Evolutionary conservation across 2,329 filamentous ascomycete genomes (phyloP).

Genomic region (Aspergillus pseudoterreus): DNA sequence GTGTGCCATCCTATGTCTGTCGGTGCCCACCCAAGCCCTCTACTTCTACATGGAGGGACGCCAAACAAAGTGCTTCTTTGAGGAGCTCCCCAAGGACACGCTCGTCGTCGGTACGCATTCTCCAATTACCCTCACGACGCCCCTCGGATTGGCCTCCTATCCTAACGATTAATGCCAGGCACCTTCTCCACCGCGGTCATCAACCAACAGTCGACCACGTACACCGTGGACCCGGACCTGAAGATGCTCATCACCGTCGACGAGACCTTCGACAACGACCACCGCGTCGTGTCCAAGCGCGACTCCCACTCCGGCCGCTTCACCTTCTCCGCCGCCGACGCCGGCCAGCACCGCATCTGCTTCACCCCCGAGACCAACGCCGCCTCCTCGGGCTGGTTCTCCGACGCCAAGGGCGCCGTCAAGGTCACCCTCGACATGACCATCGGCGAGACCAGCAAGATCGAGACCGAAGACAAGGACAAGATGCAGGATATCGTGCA

Average conservation of each 20-base stretch:
- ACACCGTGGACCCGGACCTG: slow-evolving; percentile 69
- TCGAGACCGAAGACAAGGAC: slow-evolving; percentile 88
- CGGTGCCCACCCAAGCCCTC: slow-evolving; percentile 70
- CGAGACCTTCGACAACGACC: slow-evolving; percentile 95
- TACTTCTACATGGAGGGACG: slow-evolving; percentile 94
- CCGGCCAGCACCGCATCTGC: slow-evolving; percentile 94
- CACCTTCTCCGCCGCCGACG: slow-evolving; percentile 90
- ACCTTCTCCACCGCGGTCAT: slow-evolving; percentile 85
- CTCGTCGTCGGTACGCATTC: slow-evolving; percentile 72
- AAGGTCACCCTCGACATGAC: slow-evolving; percentile 83
- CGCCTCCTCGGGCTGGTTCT: slow-evolving; percentile 68
- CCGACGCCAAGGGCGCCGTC: slow-evolving; percentile 68
- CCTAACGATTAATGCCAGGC: slow-evolving; percentile 45
- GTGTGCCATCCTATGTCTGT: slow-evolving; percentile 60
- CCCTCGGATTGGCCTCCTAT: neutral
- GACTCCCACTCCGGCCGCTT: slow-evolving; percentile 75
- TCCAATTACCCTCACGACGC: neutral
- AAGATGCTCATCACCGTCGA: slow-evolving; percentile 90
- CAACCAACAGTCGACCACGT: slow-evolving; percentile 63
- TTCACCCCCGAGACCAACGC: slow-evolving; percentile 78
- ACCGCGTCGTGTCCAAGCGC: slow-evolving; percentile 87
- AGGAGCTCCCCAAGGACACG: slow-evolving; percentile 96
- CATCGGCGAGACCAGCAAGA: slow-evolving; percentile 89
- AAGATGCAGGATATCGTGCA: slow-evolving; percentile 88
- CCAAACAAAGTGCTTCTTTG: slow-evolving; percentile 91